phyloP scores from a whole-genome alignment of 116 monocot genomes.

The Posidonia oceanica region DNA sequence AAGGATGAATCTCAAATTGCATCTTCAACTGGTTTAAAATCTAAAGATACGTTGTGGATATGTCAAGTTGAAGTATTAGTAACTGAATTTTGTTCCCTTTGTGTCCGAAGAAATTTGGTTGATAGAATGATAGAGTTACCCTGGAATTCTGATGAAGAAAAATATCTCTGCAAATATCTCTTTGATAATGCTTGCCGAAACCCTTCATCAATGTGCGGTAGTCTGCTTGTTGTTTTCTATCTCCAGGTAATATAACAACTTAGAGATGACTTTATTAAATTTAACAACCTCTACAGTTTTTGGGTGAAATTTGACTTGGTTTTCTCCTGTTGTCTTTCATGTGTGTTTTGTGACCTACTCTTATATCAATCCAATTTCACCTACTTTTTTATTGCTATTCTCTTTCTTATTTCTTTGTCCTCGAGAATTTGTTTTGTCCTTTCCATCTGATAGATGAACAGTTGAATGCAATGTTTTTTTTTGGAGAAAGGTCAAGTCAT shows the following conservation, averaged over 20 bases:
- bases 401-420: too few species aligned
- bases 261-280: background rate
- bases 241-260: constrained; percentile 52
- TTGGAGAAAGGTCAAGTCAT: too few species aligned
- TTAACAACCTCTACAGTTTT: background rate
- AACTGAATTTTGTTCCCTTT: constrained; percentile 69
- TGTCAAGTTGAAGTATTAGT: constrained; percentile 59
- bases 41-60: constrained; percentile 23
- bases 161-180: constrained; percentile 65
- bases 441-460: too few species aligned
- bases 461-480: too few species aligned
- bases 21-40: constrained; percentile 5
- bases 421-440: too few species aligned
- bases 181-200: constrained; percentile 47
- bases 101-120: constrained; percentile 65
- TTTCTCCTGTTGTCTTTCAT: background rate
- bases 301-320: background rate
- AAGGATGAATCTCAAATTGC: constrained; percentile 12
- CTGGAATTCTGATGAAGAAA: constrained; percentile 83
- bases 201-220: constrained; percentile 49
- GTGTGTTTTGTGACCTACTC: too few species aligned
- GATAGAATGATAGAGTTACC: constrained; percentile 97
- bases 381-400: too few species aligned
- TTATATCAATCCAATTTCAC: too few species aligned
- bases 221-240: constrained; percentile 87